These are phyloP conservation scores for Chrysosporium queenslandicum DNA, from an alignment of 2,329 filamentous ascomycete species.

Conservation along the genomic window DNA sequence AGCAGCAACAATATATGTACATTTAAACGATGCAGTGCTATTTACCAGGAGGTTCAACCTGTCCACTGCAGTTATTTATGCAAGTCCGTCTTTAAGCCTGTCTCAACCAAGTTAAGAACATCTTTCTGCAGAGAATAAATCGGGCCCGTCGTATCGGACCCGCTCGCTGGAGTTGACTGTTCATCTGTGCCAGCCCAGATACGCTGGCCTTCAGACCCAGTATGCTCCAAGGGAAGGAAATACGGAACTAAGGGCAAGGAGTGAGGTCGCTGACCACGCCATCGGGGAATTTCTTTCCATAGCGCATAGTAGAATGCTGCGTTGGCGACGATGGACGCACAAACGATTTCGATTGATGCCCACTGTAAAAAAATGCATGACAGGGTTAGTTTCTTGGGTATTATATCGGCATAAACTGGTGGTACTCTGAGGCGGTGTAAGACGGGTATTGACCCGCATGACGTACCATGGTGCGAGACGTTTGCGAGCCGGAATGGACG, in stretches of 20 bases:
- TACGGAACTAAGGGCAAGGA: slow-evolving; percentile 1
- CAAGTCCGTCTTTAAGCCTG: background rate
- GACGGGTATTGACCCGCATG: background rate
- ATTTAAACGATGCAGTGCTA: background rate
- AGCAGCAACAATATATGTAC: background rate
- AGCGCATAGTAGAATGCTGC: slow-evolving; percentile 18
- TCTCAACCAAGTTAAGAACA: background rate
- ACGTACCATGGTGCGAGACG: slow-evolving; percentile 16
- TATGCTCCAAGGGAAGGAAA: background rate
- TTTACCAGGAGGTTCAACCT: background rate
- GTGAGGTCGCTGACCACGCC: background rate
- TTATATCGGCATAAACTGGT: background rate
- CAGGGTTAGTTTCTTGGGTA: background rate
- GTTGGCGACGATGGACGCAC: slow-evolving; percentile 16
- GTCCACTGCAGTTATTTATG: background rate
- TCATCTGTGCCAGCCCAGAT: background rate
- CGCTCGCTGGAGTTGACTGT: background rate
- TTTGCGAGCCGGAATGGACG: slow-evolving; percentile 12
- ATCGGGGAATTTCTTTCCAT: slow-evolving; percentile 14
- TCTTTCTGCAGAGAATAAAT: background rate
- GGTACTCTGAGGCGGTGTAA: background rate
- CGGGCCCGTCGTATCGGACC: background rate
- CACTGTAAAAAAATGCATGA: slow-evolving; percentile 7
- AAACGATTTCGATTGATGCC: slow-evolving; percentile 18
- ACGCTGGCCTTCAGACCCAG: background rate